These are phyloP conservation scores for Cryptococcus hybrid DNA, from an alignment of 1,284 basidiomycete genomes.

Conservation along the genomic window DNA sequence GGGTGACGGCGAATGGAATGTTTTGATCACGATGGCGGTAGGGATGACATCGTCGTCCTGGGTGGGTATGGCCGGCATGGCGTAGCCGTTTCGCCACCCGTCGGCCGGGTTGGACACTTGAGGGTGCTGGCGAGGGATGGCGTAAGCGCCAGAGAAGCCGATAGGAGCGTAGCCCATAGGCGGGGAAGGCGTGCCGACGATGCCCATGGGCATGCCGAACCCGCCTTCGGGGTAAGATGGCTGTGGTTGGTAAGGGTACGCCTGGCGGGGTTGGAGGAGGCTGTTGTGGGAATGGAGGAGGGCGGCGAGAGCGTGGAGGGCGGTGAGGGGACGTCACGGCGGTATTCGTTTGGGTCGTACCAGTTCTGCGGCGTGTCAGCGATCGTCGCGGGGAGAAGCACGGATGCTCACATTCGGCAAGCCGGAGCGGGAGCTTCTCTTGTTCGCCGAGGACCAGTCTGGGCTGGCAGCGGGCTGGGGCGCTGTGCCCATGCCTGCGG, in stretches of 20 bases:
- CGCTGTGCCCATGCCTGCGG: conserved; percentile 8
- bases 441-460: conserved; percentile 32
- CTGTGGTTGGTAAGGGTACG: conserved; percentile 10
- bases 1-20: conserved; percentile 97
- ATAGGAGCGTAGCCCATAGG: conserved; percentile 15
- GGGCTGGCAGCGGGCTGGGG: conserved; percentile 13
- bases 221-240: conserved; percentile 13
- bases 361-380: conserved; percentile 26
- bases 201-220: conserved; percentile 10
- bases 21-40: conserved; percentile 99
- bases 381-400: neutral
- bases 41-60: conserved; percentile 86
- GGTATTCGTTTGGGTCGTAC: conserved; percentile 40
- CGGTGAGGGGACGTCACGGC: conserved; percentile 29
- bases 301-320: conserved; percentile 40
- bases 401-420: conserved; percentile 28
- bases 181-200: conserved; percentile 42
- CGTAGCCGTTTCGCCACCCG: conserved; percentile 26
- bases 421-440: conserved; percentile 41
- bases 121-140: neutral
- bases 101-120: conserved; percentile 2
- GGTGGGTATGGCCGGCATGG: conserved; percentile 14
- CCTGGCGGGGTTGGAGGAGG: conserved; percentile 14
- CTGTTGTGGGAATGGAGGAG: conserved; percentile 34
- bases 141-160: neutral